Conservation (phyloP, 352 stramenopile species). For the Plasmopara halstedii region DNA sequence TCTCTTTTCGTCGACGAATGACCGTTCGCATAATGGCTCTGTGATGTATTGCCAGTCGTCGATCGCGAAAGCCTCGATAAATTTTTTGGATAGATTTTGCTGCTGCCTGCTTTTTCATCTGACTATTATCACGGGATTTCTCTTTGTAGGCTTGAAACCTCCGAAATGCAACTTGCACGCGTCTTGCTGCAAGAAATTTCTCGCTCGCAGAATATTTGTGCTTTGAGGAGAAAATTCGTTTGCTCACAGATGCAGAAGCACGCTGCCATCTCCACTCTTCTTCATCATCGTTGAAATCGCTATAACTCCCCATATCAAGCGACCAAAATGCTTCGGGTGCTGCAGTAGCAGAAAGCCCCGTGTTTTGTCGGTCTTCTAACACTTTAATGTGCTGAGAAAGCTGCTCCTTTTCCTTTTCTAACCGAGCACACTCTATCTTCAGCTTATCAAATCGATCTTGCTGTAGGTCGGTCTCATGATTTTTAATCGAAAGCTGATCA, state of each 20-base stretch:
- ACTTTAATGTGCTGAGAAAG: constrained; percentile 15
- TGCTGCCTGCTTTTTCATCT: constrained; percentile 43
- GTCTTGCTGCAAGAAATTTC: constrained; percentile 39
- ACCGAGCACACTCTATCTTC: constrained; percentile 3
- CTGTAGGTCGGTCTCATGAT: constrained; percentile 20
- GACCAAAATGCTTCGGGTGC: constrained; percentile 6
- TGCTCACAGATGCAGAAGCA: constrained; percentile 9
- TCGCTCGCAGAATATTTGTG: constrained; percentile 30
- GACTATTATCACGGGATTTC: constrained; percentile 31
- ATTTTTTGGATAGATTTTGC: constrained; percentile 59
- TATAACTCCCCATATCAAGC: constrained; percentile 6
- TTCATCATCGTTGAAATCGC: constrained; percentile 29
- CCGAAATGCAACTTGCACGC: constrained; percentile 45
- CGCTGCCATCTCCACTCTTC: constrained; percentile 30
- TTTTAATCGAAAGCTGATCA: constrained; percentile 9
- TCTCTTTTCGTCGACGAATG: constrained; percentile 32
- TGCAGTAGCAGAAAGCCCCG: constrained; percentile 4
- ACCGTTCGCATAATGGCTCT: constrained; percentile 49
- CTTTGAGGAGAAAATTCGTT: constrained; percentile 9
- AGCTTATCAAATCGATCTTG: constrained; percentile 18
- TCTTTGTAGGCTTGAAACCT: constrained; percentile 56
- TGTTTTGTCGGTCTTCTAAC: constrained; percentile 11
- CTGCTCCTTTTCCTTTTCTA: constrained; percentile 13
- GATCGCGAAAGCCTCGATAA: constrained; percentile 50
- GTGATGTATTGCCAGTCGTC: constrained; percentile 40